phyloP scores from a whole-genome alignment of 768 basidiomycete species.

The Phaffia tasmanica region DNA sequence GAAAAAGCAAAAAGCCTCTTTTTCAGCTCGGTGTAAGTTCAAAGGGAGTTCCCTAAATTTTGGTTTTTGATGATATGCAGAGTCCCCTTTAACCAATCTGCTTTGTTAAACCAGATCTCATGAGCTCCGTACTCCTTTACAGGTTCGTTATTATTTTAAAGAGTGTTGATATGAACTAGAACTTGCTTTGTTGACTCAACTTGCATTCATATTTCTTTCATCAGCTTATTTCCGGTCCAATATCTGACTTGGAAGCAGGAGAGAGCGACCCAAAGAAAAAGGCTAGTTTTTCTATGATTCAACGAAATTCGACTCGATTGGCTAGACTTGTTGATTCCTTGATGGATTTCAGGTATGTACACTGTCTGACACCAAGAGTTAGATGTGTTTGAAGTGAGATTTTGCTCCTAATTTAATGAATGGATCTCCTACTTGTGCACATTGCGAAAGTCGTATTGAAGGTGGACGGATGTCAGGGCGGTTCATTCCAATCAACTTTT shows the following conservation, averaged over 20 bases:
- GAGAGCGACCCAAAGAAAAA: slow-evolving; percentile 28
- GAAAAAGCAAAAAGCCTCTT: slow-evolving; percentile 12
- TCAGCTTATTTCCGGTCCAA: slow-evolving; percentile 31
- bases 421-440: not conserved
- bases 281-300: slow-evolving; percentile 27
- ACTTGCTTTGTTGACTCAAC: no score
- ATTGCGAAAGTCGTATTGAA: not conserved
- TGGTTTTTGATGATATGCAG: not conserved
- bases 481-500: slow-evolving; percentile 37
- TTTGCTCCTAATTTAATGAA: not conserved
- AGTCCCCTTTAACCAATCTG: slow-evolving; percentile 8
- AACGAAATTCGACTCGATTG: slow-evolving; percentile 37
- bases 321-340: slow-evolving; percentile 39
- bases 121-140: slow-evolving; percentile 33
- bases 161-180: no score
- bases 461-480: slow-evolving; percentile 36
- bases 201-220: not conserved
- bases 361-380: no score
- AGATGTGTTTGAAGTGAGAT: slow-evolving; percentile 31
- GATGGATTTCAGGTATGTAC: slow-evolving; percentile 37
- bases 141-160: not conserved
- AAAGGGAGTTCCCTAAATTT: slow-evolving; percentile 6
- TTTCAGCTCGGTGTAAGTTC: not conserved
- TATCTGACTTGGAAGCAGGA: slow-evolving; percentile 28
- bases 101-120: slow-evolving; percentile 32